A percentile compares a stretch with the other conserved stretches of the same genome.
Conservation (phyloP, 2,329 filamentous ascomycete species). For the Penicillium sp. region DNA sequence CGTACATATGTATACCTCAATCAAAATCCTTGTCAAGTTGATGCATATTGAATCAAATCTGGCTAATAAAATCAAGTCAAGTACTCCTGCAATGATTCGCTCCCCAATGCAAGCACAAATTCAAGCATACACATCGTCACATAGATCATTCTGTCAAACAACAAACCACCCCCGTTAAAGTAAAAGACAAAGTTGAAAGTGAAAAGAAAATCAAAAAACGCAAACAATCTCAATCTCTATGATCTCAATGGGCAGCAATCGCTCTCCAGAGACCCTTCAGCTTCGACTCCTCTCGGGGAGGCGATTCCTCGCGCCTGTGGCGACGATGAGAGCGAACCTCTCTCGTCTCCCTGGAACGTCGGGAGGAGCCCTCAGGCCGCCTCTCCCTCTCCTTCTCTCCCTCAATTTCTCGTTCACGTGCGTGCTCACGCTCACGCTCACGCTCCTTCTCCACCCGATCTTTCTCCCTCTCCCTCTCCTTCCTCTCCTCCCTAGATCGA, state of each 20-base stretch:
- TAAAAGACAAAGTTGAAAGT: constrained; percentile 14
- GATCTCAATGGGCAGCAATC: constrained; percentile 30
- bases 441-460: neutral
- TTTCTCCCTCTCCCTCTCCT: constrained; percentile 16
- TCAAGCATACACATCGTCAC: constrained; percentile 14
- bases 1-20: too few relatives aligned
- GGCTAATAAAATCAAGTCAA: constrained; percentile 13
- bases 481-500: constrained; percentile 21
- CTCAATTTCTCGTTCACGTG: constrained; percentile 14
- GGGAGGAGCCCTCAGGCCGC: constrained; percentile 19
- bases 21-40: neutral
- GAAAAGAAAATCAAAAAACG: neutral
- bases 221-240: neutral
- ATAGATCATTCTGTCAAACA: constrained; percentile 10
- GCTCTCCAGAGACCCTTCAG: constrained; percentile 32
- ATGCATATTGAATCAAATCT: constrained; percentile 7
- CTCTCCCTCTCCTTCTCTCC: constrained; percentile 14
- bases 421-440: constrained; percentile 8
- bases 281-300: constrained; percentile 28
- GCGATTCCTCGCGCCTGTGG: constrained; percentile 30
- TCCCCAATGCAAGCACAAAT: constrained; percentile 20
- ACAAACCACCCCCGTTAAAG: constrained; percentile 5
- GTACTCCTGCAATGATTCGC: constrained; percentile 27
- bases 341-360: constrained; percentile 24
- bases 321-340: constrained; percentile 23